Evolutionary conservation across 2,329 filamentous ascomycete genomes (phyloP).

Genomic region (Dichotomopilus funicola): DNA sequence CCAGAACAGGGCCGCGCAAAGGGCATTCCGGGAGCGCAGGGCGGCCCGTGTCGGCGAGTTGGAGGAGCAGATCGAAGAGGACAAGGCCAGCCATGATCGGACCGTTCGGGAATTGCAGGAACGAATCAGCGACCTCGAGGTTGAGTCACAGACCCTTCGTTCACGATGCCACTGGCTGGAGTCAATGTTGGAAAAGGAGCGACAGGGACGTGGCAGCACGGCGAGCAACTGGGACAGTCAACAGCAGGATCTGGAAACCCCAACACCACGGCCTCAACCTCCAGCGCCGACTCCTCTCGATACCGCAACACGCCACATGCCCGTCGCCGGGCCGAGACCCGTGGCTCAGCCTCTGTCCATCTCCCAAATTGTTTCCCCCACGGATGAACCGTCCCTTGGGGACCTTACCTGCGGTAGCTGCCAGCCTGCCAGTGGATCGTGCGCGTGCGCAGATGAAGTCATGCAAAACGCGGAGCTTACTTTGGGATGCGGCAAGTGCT

Average conservation of each 20-base stretch:
- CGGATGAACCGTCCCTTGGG: conserved; percentile 36
- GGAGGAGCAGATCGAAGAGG: conserved; percentile 59
- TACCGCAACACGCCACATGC: conserved; percentile 7
- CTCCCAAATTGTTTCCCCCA: conserved; percentile 51
- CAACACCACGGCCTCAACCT: conserved; percentile 5
- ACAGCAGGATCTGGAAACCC: background rate
- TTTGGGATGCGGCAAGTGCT: conserved; percentile 61
- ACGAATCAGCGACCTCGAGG: conserved; percentile 53
- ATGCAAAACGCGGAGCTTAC: conserved; percentile 45
- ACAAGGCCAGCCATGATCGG: conserved; percentile 51
- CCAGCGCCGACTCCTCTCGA: conserved; percentile 11
- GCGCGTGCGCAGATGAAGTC: conserved; percentile 54
- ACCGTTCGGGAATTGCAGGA: conserved; percentile 51
- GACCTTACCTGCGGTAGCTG: conserved; percentile 51
- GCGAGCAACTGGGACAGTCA: conserved; percentile 14
- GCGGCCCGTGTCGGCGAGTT: conserved; percentile 76
- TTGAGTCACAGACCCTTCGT: conserved; percentile 60
- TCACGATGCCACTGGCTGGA: conserved; percentile 57
- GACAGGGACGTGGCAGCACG: conserved; percentile 35
- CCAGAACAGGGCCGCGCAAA: conserved; percentile 87
- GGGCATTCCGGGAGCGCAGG: conserved; percentile 81
- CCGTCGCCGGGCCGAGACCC: conserved; percentile 26
- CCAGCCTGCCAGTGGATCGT: conserved; percentile 40
- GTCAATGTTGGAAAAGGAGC: conserved; percentile 55
- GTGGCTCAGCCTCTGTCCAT: conserved; percentile 45